Conservation (phyloP, 305 asterid species). For the Vinca major region DNA sequence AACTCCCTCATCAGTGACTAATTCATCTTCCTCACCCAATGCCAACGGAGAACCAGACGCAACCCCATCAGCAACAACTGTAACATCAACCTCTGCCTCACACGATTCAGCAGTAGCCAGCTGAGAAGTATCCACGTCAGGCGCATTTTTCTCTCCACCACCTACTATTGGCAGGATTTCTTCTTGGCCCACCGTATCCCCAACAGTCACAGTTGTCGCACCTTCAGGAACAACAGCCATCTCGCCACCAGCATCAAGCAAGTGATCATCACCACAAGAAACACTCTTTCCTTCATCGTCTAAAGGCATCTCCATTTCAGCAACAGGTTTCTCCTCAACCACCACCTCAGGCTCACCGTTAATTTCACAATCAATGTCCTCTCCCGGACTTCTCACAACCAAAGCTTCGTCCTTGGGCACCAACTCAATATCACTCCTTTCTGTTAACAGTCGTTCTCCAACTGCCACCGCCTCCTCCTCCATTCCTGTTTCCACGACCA, state of each 20-base stretch:
- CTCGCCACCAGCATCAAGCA: background rate
- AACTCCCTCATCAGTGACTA: conserved; percentile 3
- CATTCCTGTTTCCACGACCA: background rate
- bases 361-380: conserved; percentile 5
- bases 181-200: conserved; percentile 8
- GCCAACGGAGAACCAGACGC: conserved; percentile 6
- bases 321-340: conserved; percentile 9
- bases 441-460: no score
- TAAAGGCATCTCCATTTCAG: background rate
- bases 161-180: conserved; percentile 9
- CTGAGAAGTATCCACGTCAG: conserved; percentile 13
- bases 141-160: no score
- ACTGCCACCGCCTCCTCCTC: conserved; percentile 14
- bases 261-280: background rate
- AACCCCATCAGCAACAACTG: conserved; percentile 18
- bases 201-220: background rate
- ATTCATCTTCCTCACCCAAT: conserved; percentile 14
- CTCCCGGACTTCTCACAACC: conserved; percentile 11
- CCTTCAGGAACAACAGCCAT: conserved; percentile 10
- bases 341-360: conserved; percentile 9
- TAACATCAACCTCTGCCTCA: conserved; percentile 18
- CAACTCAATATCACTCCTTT: no score
- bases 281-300: background rate
- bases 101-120: conserved; percentile 15
- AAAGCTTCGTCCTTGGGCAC: conserved; percentile 14